A percentile compares a stretch with the other conserved stretches of the same genome.
These are phyloP conservation scores for Aspergillus niger DNA, from an alignment of 2,329 filamentous ascomycete genomes.

Conservation along the genomic window DNA sequence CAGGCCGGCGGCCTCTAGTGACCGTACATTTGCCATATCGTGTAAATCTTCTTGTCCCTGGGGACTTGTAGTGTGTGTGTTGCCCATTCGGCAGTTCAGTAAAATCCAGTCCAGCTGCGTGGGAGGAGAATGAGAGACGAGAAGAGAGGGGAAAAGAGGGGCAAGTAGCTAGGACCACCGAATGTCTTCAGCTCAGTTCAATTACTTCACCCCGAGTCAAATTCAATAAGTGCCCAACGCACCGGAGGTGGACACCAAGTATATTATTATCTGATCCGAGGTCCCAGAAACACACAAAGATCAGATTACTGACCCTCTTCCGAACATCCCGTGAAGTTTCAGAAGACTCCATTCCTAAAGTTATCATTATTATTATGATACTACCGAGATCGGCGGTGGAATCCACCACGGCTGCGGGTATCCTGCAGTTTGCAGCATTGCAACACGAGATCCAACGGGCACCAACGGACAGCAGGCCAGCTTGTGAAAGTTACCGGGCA, in stretches of 20 bases:
- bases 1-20: neutral
- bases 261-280: too few relatives aligned
- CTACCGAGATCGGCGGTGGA: neutral
- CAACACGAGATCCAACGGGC: neutral
- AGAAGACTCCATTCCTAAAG: neutral
- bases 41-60: neutral
- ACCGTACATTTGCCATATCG: neutral
- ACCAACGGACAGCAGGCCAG: neutral
- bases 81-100: neutral
- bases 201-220: neutral
- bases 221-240: too few relatives aligned
- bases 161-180: neutral
- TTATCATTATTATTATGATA: neutral
- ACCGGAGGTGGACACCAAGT: too few relatives aligned
- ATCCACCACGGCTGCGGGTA: neutral
- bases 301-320: neutral
- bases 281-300: too few relatives aligned
- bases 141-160: neutral
- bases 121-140: neutral
- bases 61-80: neutral
- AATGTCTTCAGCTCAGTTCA: neutral
- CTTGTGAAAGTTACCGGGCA: too few relatives aligned
- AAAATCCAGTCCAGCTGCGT: neutral
- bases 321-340: neutral
- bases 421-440: neutral